Percentiles rank a stretch among this genome's conserved stretches.
These are phyloP conservation scores for Diaporthe longicolla DNA, from an alignment of 2,329 filamentous ascomycete species.

Conservation along the genomic window DNA sequence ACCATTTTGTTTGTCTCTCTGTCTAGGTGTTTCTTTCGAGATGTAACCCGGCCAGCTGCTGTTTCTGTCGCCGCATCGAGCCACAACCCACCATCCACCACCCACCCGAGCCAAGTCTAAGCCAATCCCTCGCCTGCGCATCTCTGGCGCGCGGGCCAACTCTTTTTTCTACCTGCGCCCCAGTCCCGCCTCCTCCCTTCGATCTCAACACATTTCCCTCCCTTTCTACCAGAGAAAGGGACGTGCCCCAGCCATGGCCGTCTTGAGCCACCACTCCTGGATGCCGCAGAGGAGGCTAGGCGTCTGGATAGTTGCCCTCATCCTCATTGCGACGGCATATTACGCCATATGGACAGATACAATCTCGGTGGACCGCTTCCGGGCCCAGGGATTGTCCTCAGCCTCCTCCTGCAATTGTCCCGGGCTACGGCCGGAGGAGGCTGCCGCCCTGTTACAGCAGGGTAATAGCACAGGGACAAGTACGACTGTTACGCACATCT, in stretches of 20 bases:
- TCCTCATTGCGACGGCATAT: slow-evolving; percentile 7
- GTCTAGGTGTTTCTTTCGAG: neutral
- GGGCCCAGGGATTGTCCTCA: slow-evolving; percentile 1
- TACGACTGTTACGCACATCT: slow-evolving; percentile 31
- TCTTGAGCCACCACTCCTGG: slow-evolving; percentile 5
- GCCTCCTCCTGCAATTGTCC: slow-evolving; percentile 15
- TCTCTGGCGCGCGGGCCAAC: neutral
- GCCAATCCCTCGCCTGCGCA: neutral
- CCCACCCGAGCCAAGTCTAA: neutral
- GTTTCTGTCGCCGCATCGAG: neutral
- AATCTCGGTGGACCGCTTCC: neutral
- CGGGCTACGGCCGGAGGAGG: slow-evolving; percentile 10
- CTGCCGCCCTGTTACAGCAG: neutral
- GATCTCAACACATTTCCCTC: neutral
- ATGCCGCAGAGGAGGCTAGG: slow-evolving; percentile 22
- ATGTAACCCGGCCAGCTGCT: neutral
- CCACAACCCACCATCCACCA: neutral
- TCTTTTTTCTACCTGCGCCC: neutral
- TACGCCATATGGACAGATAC: slow-evolving; percentile 25
- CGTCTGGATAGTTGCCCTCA: slow-evolving; percentile 12
- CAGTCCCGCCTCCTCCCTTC: neutral
- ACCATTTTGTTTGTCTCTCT: neutral
- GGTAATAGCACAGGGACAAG: too few species aligned
- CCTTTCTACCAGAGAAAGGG: neutral
- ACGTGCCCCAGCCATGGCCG: slow-evolving; percentile 15